phyloP scores from a whole-genome alignment of 179 eudicot genomes.

The Beta corolliflora region DNA sequence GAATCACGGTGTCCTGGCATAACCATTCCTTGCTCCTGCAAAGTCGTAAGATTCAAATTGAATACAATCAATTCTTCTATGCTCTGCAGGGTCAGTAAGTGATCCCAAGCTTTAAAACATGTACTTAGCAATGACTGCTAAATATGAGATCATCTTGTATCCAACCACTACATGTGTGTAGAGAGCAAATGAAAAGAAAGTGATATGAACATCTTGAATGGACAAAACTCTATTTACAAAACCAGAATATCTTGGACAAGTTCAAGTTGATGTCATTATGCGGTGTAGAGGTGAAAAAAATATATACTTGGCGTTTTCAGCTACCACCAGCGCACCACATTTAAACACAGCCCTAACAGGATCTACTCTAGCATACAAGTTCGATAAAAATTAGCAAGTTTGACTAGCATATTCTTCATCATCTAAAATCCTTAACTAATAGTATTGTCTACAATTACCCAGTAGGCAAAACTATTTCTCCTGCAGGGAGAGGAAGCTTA shows the following conservation, averaged over 20 bases:
- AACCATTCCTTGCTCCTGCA: constrained; percentile 90
- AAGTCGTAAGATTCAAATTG: background rate
- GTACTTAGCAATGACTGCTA: too few relatives aligned
- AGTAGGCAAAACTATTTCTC: too few relatives aligned
- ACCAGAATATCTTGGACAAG: background rate
- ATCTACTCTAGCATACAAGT: background rate
- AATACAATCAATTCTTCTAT: background rate
- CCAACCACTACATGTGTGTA: background rate
- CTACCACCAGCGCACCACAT: background rate
- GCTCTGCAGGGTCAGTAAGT: too few relatives aligned
- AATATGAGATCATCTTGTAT: background rate
- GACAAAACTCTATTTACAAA: background rate
- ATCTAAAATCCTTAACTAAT: too few relatives aligned
- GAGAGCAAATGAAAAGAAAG: background rate
- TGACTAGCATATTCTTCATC: too few relatives aligned
- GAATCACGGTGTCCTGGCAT: constrained; percentile 83
- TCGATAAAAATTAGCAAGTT: background rate
- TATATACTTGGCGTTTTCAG: background rate
- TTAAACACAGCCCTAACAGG: background rate
- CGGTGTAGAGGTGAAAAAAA: too few relatives aligned
- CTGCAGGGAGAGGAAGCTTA: too few relatives aligned
- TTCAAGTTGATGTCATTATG: too few relatives aligned
- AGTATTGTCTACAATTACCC: too few relatives aligned
- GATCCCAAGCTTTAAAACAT: too few relatives aligned
- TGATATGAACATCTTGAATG: background rate